Conservation (phyloP, 2,329 filamentous ascomycete genomes). For the Nothophoma quercina region DNA sequence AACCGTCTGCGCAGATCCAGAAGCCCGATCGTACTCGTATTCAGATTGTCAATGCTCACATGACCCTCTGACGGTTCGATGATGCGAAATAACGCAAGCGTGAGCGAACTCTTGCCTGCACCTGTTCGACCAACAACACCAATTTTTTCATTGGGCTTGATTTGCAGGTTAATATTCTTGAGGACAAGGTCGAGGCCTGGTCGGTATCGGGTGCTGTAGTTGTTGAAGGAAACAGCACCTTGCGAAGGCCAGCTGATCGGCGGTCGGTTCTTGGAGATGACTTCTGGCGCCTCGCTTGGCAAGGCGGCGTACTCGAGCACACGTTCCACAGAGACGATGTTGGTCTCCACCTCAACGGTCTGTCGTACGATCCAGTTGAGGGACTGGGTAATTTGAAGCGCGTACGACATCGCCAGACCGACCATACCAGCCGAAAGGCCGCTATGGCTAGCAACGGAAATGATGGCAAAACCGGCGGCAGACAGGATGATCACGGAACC, state of each 20-base stretch:
- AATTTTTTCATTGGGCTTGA: slow-evolving; percentile 97
- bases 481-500: slow-evolving; percentile 92
- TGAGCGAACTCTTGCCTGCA: slow-evolving; percentile 94
- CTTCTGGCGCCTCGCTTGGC: slow-evolving; percentile 92
- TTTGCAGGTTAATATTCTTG: slow-evolving; percentile 89
- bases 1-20: slow-evolving; percentile 87
- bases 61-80: slow-evolving; percentile 85
- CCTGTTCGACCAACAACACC: slow-evolving; percentile 96
- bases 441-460: slow-evolving; percentile 75
- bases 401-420: slow-evolving; percentile 95
- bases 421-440: slow-evolving; percentile 76
- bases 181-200: slow-evolving; percentile 89
- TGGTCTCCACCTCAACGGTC: slow-evolving; percentile 99
- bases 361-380: slow-evolving; percentile 99
- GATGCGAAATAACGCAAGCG: slow-evolving; percentile 90
- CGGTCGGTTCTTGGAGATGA: slow-evolving; percentile 85
- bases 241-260: slow-evolving; percentile 90
- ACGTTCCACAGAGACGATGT: slow-evolving; percentile 97
- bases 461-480: slow-evolving; percentile 81
- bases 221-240: slow-evolving; percentile 87
- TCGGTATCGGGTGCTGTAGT: slow-evolving; percentile 94
- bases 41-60: slow-evolving; percentile 87
- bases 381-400: slow-evolving; percentile 93
- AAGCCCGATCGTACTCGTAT: slow-evolving; percentile 89
- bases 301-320: slow-evolving; percentile 93